A percentile compares a stretch with the other conserved stretches of the same genome.
Evolutionary conservation across 2,329 filamentous ascomycete genomes (phyloP).

Genomic region (Penicillium sp.): DNA sequence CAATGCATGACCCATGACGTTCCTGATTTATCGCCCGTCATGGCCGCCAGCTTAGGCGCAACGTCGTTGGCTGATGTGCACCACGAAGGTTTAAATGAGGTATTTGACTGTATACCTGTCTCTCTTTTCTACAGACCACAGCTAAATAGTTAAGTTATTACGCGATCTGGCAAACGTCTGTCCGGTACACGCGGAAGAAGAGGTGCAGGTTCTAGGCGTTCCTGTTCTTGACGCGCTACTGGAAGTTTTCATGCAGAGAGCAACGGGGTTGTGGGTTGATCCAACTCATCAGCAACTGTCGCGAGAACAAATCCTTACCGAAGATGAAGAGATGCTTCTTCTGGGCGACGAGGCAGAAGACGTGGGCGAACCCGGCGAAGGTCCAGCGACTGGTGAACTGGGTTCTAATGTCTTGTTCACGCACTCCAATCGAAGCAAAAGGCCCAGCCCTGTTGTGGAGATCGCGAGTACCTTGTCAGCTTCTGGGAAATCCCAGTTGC

Average conservation of each 20-base stretch:
- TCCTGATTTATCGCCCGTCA: slow-evolving; percentile 42
- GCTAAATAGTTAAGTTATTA: slow-evolving; percentile 21
- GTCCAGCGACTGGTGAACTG: neutral
- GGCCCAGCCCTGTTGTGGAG: slow-evolving; percentile 48
- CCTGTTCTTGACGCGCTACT: slow-evolving; percentile 48
- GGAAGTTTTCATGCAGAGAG: slow-evolving; percentile 33
- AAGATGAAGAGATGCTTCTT: slow-evolving; percentile 18
- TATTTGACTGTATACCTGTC: slow-evolving; percentile 27
- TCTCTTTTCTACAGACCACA: neutral
- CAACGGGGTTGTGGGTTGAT: slow-evolving; percentile 6
- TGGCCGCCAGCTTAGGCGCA: slow-evolving; percentile 48
- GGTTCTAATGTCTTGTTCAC: slow-evolving; percentile 7
- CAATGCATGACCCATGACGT: slow-evolving; percentile 40
- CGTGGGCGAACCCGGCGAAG: neutral
- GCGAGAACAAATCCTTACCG: slow-evolving; percentile 1
- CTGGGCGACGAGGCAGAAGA: slow-evolving; percentile 1
- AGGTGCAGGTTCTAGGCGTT: slow-evolving; percentile 41
- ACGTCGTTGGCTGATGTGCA: slow-evolving; percentile 53
- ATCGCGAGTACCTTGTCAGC: slow-evolving; percentile 52
- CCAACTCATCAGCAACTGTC: neutral
- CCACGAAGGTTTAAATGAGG: slow-evolving; percentile 52
- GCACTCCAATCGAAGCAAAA: slow-evolving; percentile 5
- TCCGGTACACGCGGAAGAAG: slow-evolving; percentile 14
- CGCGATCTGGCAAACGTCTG: slow-evolving; percentile 30
- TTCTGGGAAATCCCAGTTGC: slow-evolving; percentile 58